These are phyloP conservation scores for Eucalyptus pauciflora DNA, from an alignment of 345 rosid species.

Conservation along the genomic window DNA sequence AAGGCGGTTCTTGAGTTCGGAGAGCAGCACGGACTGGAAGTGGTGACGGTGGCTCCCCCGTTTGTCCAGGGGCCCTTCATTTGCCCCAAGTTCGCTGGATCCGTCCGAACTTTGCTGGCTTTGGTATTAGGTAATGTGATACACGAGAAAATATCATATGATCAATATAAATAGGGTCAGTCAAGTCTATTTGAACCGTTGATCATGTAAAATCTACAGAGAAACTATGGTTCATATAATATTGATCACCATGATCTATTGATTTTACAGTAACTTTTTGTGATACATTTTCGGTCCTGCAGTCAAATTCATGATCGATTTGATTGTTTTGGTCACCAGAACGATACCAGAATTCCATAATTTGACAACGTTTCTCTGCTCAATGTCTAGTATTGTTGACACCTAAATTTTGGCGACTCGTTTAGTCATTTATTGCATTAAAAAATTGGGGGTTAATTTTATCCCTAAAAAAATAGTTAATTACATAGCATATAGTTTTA, in stretches of 20 bases:
- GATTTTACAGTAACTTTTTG: background rate
- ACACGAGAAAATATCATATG: background rate
- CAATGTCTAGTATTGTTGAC: background rate
- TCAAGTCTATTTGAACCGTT: background rate
- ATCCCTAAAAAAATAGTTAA: no score
- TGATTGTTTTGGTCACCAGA: background rate
- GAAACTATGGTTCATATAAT: background rate
- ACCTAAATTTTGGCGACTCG: no score
- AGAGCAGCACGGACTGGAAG: constrained; percentile 11
- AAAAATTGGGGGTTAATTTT: no score
- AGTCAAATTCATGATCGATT: background rate
- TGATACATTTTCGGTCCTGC: background rate
- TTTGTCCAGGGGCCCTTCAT: constrained; percentile 23
- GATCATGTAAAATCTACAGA: background rate
- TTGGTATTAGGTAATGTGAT: constrained; percentile 7
- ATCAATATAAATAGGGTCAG: background rate
- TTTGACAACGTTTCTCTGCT: background rate
- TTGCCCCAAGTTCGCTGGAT: constrained; percentile 9
- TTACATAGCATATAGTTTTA: no score
- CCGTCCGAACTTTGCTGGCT: background rate
- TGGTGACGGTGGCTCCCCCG: constrained; percentile 14
- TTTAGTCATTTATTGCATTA: no score
- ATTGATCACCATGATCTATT: background rate
- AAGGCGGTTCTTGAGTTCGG: constrained; percentile 18
- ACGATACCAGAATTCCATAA: background rate